Evolutionary conservation across 2,329 filamentous ascomycete species (phyloP).

Genomic region (Colletotrichum sp.): DNA sequence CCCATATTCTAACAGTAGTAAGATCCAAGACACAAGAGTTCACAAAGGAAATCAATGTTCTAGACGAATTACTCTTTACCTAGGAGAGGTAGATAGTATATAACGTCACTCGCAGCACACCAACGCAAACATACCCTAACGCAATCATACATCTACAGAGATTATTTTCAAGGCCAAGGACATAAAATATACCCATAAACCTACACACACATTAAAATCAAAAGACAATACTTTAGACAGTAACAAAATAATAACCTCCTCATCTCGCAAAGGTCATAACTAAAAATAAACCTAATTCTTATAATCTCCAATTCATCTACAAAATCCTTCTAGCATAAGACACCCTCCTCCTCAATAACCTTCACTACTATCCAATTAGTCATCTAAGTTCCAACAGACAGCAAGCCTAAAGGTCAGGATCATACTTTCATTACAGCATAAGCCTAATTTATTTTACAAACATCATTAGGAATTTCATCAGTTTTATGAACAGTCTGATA

Average conservation of each 20-base stretch:
- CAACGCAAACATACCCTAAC: neutral
- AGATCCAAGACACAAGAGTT: neutral
- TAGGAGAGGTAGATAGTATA: neutral
- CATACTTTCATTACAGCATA: no score
- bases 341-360: neutral
- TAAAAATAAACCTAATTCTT: neutral
- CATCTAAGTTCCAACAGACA: neutral
- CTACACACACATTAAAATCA: neutral
- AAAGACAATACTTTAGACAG: neutral
- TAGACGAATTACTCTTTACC: neutral
- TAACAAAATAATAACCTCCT: neutral
- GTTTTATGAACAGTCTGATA: no score
- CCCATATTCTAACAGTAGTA: neutral
- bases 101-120: neutral
- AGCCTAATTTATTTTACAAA: no score
- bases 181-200: neutral
- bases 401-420: neutral
- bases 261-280: neutral
- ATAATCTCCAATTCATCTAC: neutral
- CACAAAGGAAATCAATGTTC: neutral
- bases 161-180: neutral
- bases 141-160: neutral
- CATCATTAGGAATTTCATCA: no score
- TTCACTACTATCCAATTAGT: neutral
- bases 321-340: neutral